Evolutionary conservation across 441 rosid species (phyloP).

Genomic region (Gossypium davidsonii): DNA sequence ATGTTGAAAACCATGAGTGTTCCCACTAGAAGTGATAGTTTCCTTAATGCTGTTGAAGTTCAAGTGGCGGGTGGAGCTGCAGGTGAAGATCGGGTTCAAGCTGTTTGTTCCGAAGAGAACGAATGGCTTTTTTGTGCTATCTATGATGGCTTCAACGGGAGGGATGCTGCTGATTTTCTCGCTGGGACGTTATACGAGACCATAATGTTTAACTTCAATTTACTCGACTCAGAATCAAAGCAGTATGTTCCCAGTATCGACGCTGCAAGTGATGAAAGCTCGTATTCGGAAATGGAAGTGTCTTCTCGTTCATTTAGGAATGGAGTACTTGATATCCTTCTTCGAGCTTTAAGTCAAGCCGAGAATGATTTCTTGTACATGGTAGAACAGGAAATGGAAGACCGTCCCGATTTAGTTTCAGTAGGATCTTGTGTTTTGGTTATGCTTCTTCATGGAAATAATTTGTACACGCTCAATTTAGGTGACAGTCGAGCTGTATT

Average conservation of each 20-base stretch:
- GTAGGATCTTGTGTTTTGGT: slow-evolving; percentile 88
- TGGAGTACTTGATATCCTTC: slow-evolving; percentile 68
- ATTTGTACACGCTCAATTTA: slow-evolving; percentile 64
- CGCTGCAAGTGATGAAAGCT: slow-evolving; percentile 4
- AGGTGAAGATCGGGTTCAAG: slow-evolving; percentile 94
- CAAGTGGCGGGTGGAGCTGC: slow-evolving; percentile 99
- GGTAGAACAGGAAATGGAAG: slow-evolving; percentile 98
- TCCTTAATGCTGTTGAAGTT: slow-evolving; percentile 63
- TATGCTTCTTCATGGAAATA: slow-evolving; percentile 63
- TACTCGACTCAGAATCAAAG: slow-evolving; percentile 47
- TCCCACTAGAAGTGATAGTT: slow-evolving; percentile 62
- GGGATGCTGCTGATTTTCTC: slow-evolving; percentile 96
- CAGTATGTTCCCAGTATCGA: slow-evolving; percentile 22
- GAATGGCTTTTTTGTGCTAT: slow-evolving; percentile 87
- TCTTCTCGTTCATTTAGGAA: slow-evolving; percentile 44
- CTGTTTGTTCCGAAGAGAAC: slow-evolving; percentile 89
- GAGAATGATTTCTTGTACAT: slow-evolving; percentile 75
- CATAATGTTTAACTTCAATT: slow-evolving; percentile 45
- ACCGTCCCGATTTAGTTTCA: slow-evolving; percentile 86
- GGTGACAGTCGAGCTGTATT: slow-evolving; percentile 93
- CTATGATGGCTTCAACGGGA: slow-evolving; percentile 87
- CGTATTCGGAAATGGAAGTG: slow-evolving; percentile 15
- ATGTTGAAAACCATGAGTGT: slow-evolving; percentile 44
- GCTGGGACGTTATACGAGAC: slow-evolving; percentile 88
- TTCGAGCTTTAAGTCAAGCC: slow-evolving; percentile 62